Percentiles rank a stretch among this genome's conserved stretches.
phyloP scores from a whole-genome alignment of 225 moss, liverwort and hornwort species.

The Polytrichum formosum region DNA sequence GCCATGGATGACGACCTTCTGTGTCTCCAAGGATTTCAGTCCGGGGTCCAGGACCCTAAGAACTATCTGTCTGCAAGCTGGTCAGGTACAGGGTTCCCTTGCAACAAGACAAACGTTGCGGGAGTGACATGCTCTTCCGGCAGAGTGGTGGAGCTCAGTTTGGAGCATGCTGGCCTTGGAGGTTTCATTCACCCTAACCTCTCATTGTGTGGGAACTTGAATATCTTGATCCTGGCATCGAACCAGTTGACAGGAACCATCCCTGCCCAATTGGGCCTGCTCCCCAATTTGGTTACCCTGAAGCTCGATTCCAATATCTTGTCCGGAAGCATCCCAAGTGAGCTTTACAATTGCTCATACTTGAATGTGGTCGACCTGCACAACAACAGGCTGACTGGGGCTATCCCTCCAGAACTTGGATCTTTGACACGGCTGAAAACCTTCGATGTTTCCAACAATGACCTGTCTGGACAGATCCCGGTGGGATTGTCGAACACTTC shows the following conservation, averaged over 20 bases:
- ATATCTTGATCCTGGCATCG: constrained; percentile 57
- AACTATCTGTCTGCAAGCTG: constrained; percentile 35
- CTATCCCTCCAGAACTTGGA: constrained; percentile 45
- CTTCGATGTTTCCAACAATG: constrained; percentile 76
- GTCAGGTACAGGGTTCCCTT: constrained; percentile 72
- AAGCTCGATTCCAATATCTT: constrained; percentile 70
- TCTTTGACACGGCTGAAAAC: constrained; percentile 47
- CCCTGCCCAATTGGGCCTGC: constrained; percentile 53
- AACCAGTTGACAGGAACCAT: constrained; percentile 57
- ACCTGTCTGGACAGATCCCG: constrained; percentile 67
- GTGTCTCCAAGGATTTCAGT: constrained; percentile 59
- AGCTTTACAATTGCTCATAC: constrained; percentile 64
- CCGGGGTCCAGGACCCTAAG: constrained; percentile 20
- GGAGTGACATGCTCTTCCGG: constrained; percentile 61
- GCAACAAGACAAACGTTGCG: constrained; percentile 32
- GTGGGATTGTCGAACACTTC: constrained; percentile 59
- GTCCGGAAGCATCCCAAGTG: constrained; percentile 56
- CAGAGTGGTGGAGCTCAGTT: constrained; percentile 47
- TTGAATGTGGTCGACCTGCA: constrained; percentile 69
- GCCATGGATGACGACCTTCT: constrained; percentile 31
- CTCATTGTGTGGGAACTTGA: constrained; percentile 58
- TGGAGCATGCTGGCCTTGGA: constrained; percentile 47
- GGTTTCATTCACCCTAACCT: constrained; percentile 61
- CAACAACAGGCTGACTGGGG: constrained; percentile 51
- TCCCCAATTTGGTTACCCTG: constrained; percentile 44